These are phyloP conservation scores for Boehmeria nivea DNA, from an alignment of 306 rosid genomes.

Conservation along the genomic window DNA sequence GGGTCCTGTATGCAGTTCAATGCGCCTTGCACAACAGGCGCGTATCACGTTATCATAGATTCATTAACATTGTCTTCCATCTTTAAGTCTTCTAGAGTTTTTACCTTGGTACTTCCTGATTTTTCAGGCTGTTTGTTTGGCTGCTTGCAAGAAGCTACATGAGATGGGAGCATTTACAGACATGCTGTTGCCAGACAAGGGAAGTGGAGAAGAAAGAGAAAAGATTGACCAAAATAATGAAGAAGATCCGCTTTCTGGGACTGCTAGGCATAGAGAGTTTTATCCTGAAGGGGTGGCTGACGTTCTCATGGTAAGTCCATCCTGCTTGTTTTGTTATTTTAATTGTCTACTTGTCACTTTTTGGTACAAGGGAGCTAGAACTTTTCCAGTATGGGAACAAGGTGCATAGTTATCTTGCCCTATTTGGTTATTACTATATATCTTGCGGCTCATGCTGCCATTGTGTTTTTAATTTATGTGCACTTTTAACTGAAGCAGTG, in stretches of 20 bases:
- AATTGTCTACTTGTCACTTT: conserved; percentile 9
- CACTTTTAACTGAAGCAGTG: no score
- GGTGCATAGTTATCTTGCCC: neutral
- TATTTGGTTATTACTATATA: no score
- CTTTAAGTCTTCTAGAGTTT: conserved; percentile 17
- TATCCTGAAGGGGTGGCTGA: conserved; percentile 98
- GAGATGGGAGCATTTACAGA: conserved; percentile 99
- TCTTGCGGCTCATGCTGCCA: no score
- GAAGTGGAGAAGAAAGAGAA: conserved; percentile 95
- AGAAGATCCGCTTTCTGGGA: conserved; percentile 97
- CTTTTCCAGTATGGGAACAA: neutral
- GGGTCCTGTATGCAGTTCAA: conserved; percentile 92
- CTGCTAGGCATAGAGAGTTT: conserved; percentile 98
- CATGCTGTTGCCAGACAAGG: conserved; percentile 99
- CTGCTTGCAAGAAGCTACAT: conserved; percentile 97
- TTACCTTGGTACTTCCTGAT: conserved; percentile 19
- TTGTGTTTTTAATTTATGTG: no score
- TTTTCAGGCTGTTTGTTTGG: conserved; percentile 93
- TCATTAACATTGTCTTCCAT: neutral
- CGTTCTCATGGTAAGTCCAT: conserved; percentile 67
- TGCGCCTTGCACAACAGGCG: conserved; percentile 98
- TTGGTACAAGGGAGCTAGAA: conserved; percentile 4
- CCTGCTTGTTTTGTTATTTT: conserved; percentile 21
- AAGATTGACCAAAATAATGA: conserved; percentile 76
- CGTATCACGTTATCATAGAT: conserved; percentile 18